phyloP scores from a whole-genome alignment of 176 grass and related monocot species.

The Carex scoparia region DNA sequence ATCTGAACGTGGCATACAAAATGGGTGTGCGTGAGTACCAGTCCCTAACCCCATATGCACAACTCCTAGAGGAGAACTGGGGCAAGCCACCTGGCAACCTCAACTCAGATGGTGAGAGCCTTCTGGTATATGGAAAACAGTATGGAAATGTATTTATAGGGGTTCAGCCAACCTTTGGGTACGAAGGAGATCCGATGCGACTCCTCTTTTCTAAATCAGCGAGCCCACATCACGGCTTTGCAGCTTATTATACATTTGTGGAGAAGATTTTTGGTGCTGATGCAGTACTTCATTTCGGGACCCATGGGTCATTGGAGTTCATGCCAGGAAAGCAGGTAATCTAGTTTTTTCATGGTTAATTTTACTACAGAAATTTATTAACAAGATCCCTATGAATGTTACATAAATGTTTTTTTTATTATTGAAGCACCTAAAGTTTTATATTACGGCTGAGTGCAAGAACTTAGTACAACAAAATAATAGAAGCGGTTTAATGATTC shows the following conservation, averaged over 20 bases:
- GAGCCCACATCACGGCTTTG: conserved; percentile 92
- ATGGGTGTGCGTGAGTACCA: conserved; percentile 93
- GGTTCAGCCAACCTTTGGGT: conserved; percentile 93
- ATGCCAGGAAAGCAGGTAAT: conserved; percentile 87
- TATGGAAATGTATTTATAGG: conserved; percentile 97
- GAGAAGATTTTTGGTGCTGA: conserved; percentile 99
- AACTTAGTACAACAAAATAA: background rate
- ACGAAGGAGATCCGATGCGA: conserved; percentile 96
- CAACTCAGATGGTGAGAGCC: conserved; percentile 85
- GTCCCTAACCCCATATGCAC: conserved; percentile 70
- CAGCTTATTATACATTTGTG: conserved; percentile 91
- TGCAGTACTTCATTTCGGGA: conserved; percentile 92
- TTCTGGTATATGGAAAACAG: conserved; percentile 95
- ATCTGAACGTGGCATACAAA: conserved; percentile 81
- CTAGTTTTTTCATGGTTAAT: background rate
- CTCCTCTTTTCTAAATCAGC: conserved; percentile 95
- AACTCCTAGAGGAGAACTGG: conserved; percentile 92
- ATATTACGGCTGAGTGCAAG: background rate
- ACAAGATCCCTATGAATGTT: background rate
- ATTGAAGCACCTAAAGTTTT: background rate
- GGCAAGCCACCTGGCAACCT: conserved; percentile 90
- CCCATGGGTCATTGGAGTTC: conserved; percentile 91
- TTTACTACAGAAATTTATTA: background rate
- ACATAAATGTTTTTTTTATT: background rate
- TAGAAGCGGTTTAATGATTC: background rate